These are phyloP conservation scores for Davidsoniella virescens DNA, from an alignment of 2,329 filamentous ascomycete genomes.

Conservation along the genomic window DNA sequence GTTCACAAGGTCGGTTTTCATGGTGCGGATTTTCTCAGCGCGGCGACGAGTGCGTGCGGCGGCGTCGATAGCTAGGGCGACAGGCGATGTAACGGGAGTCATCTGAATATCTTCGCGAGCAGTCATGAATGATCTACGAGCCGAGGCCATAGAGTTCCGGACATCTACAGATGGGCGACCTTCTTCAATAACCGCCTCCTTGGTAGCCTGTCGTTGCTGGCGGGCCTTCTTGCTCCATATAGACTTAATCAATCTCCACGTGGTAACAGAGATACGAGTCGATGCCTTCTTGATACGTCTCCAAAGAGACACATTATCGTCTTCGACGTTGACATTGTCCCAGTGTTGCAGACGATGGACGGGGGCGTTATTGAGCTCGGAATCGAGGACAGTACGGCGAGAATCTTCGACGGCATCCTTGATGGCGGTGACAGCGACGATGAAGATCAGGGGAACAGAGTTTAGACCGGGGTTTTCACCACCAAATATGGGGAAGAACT, in stretches of 20 bases:
- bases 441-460: slow-evolving; percentile 82
- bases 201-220: slow-evolving; percentile 34
- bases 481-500: slow-evolving; percentile 96
- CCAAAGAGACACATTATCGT: slow-evolving; percentile 76
- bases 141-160: slow-evolving; percentile 27
- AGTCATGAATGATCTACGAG: slow-evolving; percentile 36
- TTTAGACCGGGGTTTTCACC: slow-evolving; percentile 79
- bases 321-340: slow-evolving; percentile 83
- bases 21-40: slow-evolving; percentile 25
- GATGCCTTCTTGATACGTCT: slow-evolving; percentile 80
- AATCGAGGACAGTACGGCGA: slow-evolving; percentile 78
- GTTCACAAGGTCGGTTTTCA: slow-evolving; percentile 53
- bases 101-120: slow-evolving; percentile 56
- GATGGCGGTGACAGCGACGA: slow-evolving; percentile 71
- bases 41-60: slow-evolving; percentile 19
- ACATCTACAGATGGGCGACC: slow-evolving; percentile 41
- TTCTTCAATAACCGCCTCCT: slow-evolving; percentile 28
- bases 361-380: slow-evolving; percentile 86
- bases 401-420: slow-evolving; percentile 97
- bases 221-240: slow-evolving; percentile 36
- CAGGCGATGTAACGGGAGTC: slow-evolving; percentile 52
- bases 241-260: slow-evolving; percentile 32
- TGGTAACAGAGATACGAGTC: slow-evolving; percentile 40
- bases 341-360: slow-evolving; percentile 80
- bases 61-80: slow-evolving; percentile 34